A percentile compares a stretch with the other conserved stretches of the same genome.
Evolutionary conservation across 768 basidiomycete genomes (phyloP).

Genomic region (Russula abietina): DNA sequence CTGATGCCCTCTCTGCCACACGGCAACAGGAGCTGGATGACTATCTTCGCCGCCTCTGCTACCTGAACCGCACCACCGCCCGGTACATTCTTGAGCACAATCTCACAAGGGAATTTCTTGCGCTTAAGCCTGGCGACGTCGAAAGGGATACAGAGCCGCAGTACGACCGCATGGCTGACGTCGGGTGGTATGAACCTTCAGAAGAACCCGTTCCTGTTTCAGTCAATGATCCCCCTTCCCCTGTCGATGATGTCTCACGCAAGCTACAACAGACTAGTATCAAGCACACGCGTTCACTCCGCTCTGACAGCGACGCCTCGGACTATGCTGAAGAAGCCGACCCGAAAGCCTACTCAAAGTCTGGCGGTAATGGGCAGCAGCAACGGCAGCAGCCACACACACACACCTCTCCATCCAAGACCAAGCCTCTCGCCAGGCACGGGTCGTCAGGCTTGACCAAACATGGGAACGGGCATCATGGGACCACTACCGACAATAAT

Average conservation of each 20-base stretch:
- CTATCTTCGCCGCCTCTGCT: constrained; percentile 77
- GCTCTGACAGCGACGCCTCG: constrained; percentile 51
- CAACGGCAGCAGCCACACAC: constrained; percentile 26
- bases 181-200: constrained; percentile 32
- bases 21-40: constrained; percentile 81
- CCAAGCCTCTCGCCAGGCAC: constrained; percentile 13
- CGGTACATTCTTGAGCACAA: constrained; percentile 77
- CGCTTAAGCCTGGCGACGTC: constrained; percentile 81
- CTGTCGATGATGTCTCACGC: constrained; percentile 34
- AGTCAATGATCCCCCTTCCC: constrained; percentile 32
- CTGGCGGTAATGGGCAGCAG: constrained; percentile 16
- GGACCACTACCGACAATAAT: background rate
- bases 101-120: constrained; percentile 77
- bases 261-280: constrained; percentile 32
- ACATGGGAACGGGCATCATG: constrained; percentile 3
- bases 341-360: background rate
- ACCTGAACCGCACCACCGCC: constrained; percentile 57
- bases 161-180: constrained; percentile 50
- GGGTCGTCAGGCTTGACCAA: background rate
- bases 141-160: constrained; percentile 60
- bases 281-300: constrained; percentile 44
- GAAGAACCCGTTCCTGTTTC: constrained; percentile 27
- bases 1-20: constrained; percentile 74
- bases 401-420: constrained; percentile 24
- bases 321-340: constrained; percentile 39